Evolutionary conservation across 768 basidiomycete genomes (phyloP).

Genomic region (Agrocybe praecox): DNA sequence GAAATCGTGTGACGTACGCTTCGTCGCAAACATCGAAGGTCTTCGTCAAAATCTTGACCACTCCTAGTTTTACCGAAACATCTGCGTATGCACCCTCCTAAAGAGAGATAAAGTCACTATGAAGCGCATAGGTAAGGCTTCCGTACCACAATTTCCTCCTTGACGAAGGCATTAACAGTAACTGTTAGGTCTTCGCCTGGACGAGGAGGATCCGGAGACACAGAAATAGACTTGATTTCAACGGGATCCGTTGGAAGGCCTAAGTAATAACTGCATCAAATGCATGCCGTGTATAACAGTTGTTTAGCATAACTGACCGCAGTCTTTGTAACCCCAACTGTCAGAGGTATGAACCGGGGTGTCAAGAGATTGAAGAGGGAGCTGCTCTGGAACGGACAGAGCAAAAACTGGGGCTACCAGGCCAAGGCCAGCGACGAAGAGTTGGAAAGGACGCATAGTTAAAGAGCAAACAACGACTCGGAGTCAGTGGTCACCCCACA

Average conservation of each 20-base stretch:
- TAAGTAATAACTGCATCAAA: slow-evolving; percentile 4
- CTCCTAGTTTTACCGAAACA: slow-evolving; percentile 90
- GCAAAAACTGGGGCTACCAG: slow-evolving; percentile 21
- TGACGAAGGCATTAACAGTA: slow-evolving; percentile 64
- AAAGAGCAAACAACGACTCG: too few relatives aligned
- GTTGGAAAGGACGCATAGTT: slow-evolving; percentile 21
- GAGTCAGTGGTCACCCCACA: too few relatives aligned
- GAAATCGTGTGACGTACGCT: slow-evolving; percentile 62
- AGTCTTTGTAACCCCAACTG: slow-evolving; percentile 70
- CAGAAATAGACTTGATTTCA: slow-evolving; percentile 67
- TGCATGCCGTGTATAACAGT: background rate
- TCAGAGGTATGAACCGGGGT: slow-evolving; percentile 34
- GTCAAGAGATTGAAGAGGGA: slow-evolving; percentile 23
- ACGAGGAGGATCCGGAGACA: slow-evolving; percentile 87
- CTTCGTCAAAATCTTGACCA: slow-evolving; percentile 86
- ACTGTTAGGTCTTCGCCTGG: slow-evolving; percentile 91
- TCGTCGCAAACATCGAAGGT: slow-evolving; percentile 90
- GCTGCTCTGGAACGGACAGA: slow-evolving; percentile 23
- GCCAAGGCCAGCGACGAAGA: slow-evolving; percentile 15
- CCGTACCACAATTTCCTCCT: slow-evolving; percentile 64
- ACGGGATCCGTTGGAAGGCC: slow-evolving; percentile 40
- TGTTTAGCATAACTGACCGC: slow-evolving; percentile 56
- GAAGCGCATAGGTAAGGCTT: background rate
- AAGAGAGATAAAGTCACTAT: background rate
- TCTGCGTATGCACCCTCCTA: slow-evolving; percentile 93